These are phyloP conservation scores for Cladosporium velox DNA, from an alignment of 2,329 filamentous ascomycete species.

Conservation along the genomic window DNA sequence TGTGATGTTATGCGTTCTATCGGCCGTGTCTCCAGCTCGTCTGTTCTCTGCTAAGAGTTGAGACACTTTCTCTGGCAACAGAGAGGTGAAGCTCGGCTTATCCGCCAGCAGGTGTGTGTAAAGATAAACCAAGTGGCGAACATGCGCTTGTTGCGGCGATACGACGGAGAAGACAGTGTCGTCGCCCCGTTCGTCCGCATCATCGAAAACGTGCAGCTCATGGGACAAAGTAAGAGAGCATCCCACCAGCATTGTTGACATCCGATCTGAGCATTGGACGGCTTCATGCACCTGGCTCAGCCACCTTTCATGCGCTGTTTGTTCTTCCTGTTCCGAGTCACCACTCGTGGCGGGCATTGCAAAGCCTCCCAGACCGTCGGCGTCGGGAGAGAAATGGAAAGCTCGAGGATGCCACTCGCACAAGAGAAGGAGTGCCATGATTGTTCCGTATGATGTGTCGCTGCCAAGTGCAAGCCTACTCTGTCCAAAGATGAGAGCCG, in stretches of 20 bases:
- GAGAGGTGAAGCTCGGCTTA: background rate
- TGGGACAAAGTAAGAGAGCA: background rate
- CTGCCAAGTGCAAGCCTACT: background rate
- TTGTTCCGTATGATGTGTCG: background rate
- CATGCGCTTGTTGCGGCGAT: background rate
- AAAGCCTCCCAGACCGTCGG: background rate
- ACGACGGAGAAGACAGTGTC: background rate
- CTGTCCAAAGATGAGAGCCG: background rate
- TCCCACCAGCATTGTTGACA: background rate
- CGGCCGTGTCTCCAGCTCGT: background rate
- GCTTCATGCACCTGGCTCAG: background rate
- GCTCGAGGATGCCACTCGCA: background rate
- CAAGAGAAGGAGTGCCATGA: background rate
- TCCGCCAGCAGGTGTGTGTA: background rate
- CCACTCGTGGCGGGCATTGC: background rate
- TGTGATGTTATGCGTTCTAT: background rate
- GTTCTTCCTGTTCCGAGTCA: background rate
- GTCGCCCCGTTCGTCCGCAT: background rate
- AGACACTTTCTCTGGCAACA: background rate
- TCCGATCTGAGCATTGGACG: background rate
- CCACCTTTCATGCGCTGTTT: background rate
- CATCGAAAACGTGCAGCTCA: background rate
- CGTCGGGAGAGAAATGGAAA: background rate
- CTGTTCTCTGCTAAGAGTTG: background rate
- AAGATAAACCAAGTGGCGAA: background rate